Evolutionary conservation across 2,329 filamentous ascomycete genomes (phyloP), one percentile per base, ranked within the genome.

Genomic region (Paecilomyces formosus): DNA sequence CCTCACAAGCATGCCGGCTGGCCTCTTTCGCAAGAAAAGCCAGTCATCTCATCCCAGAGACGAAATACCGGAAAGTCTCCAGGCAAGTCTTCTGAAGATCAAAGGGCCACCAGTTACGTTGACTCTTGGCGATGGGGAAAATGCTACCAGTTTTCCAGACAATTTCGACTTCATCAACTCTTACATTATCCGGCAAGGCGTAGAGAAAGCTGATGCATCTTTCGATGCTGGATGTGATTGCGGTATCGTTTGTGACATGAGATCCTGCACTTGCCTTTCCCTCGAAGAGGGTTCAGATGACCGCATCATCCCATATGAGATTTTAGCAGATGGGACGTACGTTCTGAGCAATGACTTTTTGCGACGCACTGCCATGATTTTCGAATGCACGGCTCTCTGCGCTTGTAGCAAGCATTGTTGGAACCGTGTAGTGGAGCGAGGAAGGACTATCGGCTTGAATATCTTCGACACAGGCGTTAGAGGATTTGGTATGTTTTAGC

Each of bases 381-480:
- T 68, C 7, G 77, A 79, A 59, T 79, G 77, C 59, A 76, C 70
- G 28, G 61, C 64, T 0, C 62, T 65, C 5, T 79, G 77, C 55
- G 58, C 57, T 4, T 79, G 77, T 50, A 60, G 61, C 1, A 58
- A 62, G 1, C 55, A 55, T 1, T 79, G 77, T 59, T 74, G 69
- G 71, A 79, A 79, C 55, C 69, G 73, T 5, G 72, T 78, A 0
- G 74, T 78, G 3, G 70, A 76, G 52, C 66, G 67, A 7, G 76
- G 77, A 0, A 66, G 77, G 4, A 74, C 67, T 1, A 61, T 79
- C 0, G 64, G 65, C 1, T 59, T 79, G 0, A 72, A 79, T 52
- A 76, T 79, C 6, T 79, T 79, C 53, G 59, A 76, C 51, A 78
- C 77, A 0, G 65, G 66, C 0, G 61, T 64, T 28, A 72, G 77